These are phyloP conservation scores for Phytophthora chlamydospora DNA, from an alignment of 352 stramenopile species.

Conservation along the genomic window DNA sequence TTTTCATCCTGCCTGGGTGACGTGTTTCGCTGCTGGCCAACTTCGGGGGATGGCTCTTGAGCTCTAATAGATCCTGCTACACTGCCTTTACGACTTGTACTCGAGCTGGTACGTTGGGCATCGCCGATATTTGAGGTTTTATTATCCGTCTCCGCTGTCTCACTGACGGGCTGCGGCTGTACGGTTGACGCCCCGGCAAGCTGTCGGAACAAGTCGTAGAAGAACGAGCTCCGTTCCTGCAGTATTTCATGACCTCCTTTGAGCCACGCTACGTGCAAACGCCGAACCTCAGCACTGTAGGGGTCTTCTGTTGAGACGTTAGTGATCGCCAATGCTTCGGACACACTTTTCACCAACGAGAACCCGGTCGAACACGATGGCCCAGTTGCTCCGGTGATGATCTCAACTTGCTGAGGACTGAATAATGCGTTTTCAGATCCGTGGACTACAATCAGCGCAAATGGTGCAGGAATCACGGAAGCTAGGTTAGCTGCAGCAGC, in stretches of 20 bases:
- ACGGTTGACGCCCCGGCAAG: conserved; percentile 22
- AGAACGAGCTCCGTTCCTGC: conserved; percentile 62
- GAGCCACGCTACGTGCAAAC: conserved; percentile 71
- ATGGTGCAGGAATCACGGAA: conserved; percentile 31
- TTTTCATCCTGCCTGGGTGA: background rate
- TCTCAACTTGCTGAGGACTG: conserved; percentile 38
- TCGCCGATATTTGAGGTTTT: background rate
- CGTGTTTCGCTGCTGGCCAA: background rate
- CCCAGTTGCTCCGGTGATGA: conserved; percentile 17
- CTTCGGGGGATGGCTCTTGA: background rate
- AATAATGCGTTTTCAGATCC: conserved; percentile 62
- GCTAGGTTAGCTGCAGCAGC: conserved; percentile 39
- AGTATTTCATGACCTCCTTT: conserved; percentile 77
- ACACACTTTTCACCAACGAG: conserved; percentile 10
- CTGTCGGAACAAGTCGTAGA: conserved; percentile 62
- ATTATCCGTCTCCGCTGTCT: background rate
- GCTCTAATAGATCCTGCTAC: background rate
- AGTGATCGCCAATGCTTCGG: conserved; percentile 20
- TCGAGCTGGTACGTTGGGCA: background rate
- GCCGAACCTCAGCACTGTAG: conserved; percentile 9
- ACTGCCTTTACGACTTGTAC: conserved; percentile 8
- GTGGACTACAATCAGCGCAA: conserved; percentile 64
- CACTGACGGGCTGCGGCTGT: background rate
- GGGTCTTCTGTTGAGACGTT: background rate
- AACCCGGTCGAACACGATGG: conserved; percentile 8